Percentiles rank a stretch among this genome's conserved stretches.
These are phyloP conservation scores for Juglanconis oblonga DNA, from an alignment of 2,329 filamentous ascomycete species.

Conservation along the genomic window DNA sequence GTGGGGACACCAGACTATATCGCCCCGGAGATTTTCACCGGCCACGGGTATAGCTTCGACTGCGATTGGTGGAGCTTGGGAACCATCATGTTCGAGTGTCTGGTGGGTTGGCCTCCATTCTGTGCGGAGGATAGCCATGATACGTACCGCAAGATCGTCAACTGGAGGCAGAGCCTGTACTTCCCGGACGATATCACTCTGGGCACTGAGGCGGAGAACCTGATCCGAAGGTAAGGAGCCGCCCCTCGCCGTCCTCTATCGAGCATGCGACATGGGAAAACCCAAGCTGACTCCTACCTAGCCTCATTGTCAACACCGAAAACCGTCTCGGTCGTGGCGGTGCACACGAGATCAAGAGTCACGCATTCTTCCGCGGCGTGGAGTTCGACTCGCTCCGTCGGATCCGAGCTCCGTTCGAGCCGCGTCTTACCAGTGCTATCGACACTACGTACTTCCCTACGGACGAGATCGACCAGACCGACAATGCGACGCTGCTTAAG, in stretches of 20 bases:
- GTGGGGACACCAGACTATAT: conserved; percentile 99
- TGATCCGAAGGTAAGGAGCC: conserved; percentile 75
- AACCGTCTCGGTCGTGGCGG: conserved; percentile 85
- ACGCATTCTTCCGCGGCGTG: conserved; percentile 95
- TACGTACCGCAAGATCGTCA: conserved; percentile 98
- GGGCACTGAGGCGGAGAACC: conserved; percentile 82
- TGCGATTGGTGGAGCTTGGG: conserved; percentile 99
- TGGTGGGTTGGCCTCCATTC: conserved; percentile 98
- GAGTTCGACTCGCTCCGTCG: conserved; percentile 89
- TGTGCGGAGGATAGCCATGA: conserved; percentile 97
- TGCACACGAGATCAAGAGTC: conserved; percentile 87
- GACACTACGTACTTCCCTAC: conserved; percentile 99
- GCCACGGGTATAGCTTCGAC: conserved; percentile 91
- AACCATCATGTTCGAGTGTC: conserved; percentile 99
- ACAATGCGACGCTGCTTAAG: conserved; percentile 83
- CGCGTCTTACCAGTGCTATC: conserved; percentile 85
- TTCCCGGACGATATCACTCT: conserved; percentile 86
- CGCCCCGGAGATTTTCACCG: conserved; percentile 95
- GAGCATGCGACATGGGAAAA: no score
- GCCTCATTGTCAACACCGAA: conserved; percentile 90
- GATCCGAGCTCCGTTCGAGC: conserved; percentile 95
- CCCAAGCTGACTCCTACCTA: conserved; percentile 33
- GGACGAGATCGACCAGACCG: conserved; percentile 96
- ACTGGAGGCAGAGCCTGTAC: conserved; percentile 93
- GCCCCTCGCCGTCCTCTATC: neutral